Conservation (phyloP, 31 red algal species). For the Odonthalia washingtoniensis region DNA sequence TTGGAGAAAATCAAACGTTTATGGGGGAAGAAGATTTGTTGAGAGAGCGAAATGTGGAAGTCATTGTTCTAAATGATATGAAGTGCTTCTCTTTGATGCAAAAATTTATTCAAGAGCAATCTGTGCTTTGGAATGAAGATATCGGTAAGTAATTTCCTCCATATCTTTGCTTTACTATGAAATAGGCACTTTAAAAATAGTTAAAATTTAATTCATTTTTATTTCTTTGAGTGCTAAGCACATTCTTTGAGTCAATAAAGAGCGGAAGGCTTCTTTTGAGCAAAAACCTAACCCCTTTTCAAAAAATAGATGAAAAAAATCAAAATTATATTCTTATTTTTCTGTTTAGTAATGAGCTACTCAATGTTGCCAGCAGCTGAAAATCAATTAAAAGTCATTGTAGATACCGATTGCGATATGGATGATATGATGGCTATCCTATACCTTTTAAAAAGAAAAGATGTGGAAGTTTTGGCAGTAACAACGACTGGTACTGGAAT, state of each 20-base stretch:
- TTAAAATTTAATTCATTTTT: too few relatives aligned
- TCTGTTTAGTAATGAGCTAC: too few relatives aligned
- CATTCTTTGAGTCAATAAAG: too few relatives aligned
- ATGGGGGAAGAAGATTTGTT: conserved; percentile 20
- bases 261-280: too few relatives aligned
- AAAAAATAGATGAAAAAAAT: too few relatives aligned
- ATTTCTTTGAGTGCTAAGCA: too few relatives aligned
- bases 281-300: too few relatives aligned
- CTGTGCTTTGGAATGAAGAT: conserved; percentile 41
- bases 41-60: conserved; percentile 6
- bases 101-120: conserved; percentile 34
- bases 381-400: conserved; percentile 19
- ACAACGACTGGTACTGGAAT: conserved; percentile 38
- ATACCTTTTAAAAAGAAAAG: conserved; percentile 8
- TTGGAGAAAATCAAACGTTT: conserved; percentile 41
- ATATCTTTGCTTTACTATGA: too few relatives aligned
- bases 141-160: conserved; percentile 9
- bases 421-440: conserved; percentile 48
- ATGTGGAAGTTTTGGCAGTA: conserved; percentile 30
- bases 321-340: too few relatives aligned
- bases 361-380: too few relatives aligned
- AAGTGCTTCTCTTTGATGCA: conserved; percentile 19
- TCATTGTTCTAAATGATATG: conserved; percentile 1
- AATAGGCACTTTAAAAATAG: too few relatives aligned
- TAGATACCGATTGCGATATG: conserved; percentile 47